Conservation (phyloP, 345 rosid genomes). For the Lumnitzera littorea region DNA sequence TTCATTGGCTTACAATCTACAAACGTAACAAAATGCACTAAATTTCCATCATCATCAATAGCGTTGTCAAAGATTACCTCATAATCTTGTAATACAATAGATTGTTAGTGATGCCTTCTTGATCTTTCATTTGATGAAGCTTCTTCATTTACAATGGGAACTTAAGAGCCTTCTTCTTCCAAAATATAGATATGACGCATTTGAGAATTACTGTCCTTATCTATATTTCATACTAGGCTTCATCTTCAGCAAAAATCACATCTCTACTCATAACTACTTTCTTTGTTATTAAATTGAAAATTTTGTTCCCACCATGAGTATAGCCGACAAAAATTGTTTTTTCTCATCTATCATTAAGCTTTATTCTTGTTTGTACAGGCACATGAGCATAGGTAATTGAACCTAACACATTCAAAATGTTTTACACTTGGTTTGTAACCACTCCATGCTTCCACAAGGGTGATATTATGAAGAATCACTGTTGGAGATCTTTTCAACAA, state of each 20-base stretch:
- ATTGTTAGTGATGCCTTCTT: no score
- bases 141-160: no score
- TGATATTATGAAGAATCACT: no score
- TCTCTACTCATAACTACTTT: not conserved
- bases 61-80: not conserved
- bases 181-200: not conserved
- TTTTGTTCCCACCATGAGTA: not conserved
- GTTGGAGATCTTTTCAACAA: no score
- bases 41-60: not conserved
- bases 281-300: not conserved
- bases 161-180: no score
- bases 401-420: constrained; percentile 1
- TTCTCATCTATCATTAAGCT: constrained; percentile 1
- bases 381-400: not conserved
- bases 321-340: not conserved
- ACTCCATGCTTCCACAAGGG: no score
- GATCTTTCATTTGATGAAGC: no score
- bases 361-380: not conserved
- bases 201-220: not conserved
- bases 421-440: not conserved
- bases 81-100: no score
- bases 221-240: not conserved
- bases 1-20: not conserved
- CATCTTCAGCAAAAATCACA: not conserved
- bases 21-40: not conserved